Base-by-base conservation (phyloP, 2,329 filamentous ascomycete genomes). In the Neurospora crassa region DNA sequence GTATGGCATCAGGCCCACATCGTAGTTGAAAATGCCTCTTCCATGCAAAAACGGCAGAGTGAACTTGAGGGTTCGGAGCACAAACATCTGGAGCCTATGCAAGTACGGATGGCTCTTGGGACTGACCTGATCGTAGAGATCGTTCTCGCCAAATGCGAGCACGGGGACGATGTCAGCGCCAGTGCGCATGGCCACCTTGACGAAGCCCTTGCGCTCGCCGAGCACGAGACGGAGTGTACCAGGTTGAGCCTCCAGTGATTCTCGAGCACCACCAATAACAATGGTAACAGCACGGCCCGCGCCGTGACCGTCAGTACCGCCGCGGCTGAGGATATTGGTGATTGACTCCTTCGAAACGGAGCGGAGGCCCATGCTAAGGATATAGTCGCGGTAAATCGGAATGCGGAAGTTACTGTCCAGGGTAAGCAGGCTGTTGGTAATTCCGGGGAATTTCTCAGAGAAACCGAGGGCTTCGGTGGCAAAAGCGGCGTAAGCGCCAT, bases 221-320 rank as follows among this genome's bases (percentile, higher is more conserved):
- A 98, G 86, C 4, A 98, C 90, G 11, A 98, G 86, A 5, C 90
- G 89, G 71, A 97, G 81, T 16, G 86, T 88, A 69, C 92, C 88
- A 0, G 96, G 96, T 73, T 91, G 89, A 0, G 95, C 93, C 79
- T 97, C 93, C 2, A 99, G 89, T 1, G 93, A 96, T 82, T 99
- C 96, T 18, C 93, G 88, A 4, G 96, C 96, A 10, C 96, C 96
- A 68, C 96, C 96, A 63, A 98, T 87, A 20, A 98, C 96, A 76
- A 99, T 97, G 2, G 96, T 97, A 71, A 98, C 96, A 68, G 92
- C 94, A n/a, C 94, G 91, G 18, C 96, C 94, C 90, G 94, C 95
- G 37, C 94, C 95, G 78, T 95, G 91, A 72, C 85, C 84, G 74
- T 97, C 91, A 5, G 84, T 81, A 0, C 94, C 94, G 20, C 94